phyloP scores from a whole-genome alignment of 345 rosid species.

The Eucalyptus coolabah region DNA sequence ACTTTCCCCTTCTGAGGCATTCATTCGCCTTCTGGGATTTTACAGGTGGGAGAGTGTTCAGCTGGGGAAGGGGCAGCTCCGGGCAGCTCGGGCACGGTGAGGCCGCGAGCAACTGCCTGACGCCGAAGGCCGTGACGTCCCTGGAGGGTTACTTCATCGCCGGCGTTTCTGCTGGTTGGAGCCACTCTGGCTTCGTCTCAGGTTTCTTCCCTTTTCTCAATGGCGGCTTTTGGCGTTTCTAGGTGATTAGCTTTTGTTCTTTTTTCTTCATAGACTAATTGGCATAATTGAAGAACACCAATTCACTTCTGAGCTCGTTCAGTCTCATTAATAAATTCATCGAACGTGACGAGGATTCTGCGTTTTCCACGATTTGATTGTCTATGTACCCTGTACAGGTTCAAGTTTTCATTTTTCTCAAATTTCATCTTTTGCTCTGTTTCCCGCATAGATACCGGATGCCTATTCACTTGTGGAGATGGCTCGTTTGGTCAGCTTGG shows the following conservation, averaged over 20 bases:
- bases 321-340: background rate
- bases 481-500: conserved; percentile 97
- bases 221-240: background rate
- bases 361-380: background rate
- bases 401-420: background rate
- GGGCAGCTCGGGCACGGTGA: conserved; percentile 94
- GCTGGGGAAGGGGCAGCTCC: conserved; percentile 93
- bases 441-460: conserved; percentile 27
- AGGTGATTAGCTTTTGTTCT: background rate
- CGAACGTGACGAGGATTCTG: background rate
- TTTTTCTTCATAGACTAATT: background rate
- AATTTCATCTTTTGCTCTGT: background rate
- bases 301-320: background rate
- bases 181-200: conserved; percentile 79
- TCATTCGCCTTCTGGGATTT: background rate
- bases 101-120: conserved; percentile 7
- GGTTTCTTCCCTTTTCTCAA: conserved; percentile 16
- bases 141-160: conserved; percentile 20
- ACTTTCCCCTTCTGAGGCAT: background rate
- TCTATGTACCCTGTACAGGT: background rate
- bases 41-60: conserved; percentile 54
- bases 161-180: conserved; percentile 87
- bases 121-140: conserved; percentile 34
- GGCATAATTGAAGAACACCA: background rate
- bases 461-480: conserved; percentile 76